These are phyloP conservation scores for Brassica carinata DNA, from an alignment of 345 rosid genomes.

Conservation along the genomic window DNA sequence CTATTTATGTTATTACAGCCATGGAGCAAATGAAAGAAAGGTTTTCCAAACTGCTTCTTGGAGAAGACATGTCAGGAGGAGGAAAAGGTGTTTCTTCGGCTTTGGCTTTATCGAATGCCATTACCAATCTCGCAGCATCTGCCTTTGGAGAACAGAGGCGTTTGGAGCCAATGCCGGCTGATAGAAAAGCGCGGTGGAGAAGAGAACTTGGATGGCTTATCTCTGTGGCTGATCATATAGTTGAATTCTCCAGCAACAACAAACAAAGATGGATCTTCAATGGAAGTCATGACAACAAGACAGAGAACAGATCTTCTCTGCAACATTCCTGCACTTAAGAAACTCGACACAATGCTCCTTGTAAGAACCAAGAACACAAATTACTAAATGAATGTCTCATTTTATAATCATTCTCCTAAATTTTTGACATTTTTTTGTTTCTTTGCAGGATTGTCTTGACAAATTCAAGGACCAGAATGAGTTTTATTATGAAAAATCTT, in stretches of 20 bases:
- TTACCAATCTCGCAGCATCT: slow-evolving; percentile 55
- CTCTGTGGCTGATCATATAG: slow-evolving; percentile 68
- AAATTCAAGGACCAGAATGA: slow-evolving; percentile 69
- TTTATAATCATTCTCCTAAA: neutral
- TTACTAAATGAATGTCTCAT: slow-evolving; percentile 11
- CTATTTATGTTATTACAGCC: slow-evolving; percentile 42
- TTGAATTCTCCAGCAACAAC: slow-evolving; percentile 73
- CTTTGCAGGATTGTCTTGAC: slow-evolving; percentile 70
- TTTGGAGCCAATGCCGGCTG: slow-evolving; percentile 66
- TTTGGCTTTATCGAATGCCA: slow-evolving; percentile 64
- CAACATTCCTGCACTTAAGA: slow-evolving; percentile 92
- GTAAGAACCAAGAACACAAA: slow-evolving; percentile 51
- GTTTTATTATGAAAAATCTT: too few relatives aligned
- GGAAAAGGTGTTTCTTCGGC: slow-evolving; percentile 89
- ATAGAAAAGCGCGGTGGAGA: slow-evolving; percentile 62
- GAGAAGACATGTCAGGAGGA: slow-evolving; percentile 85
- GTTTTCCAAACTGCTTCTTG: slow-evolving; percentile 63
- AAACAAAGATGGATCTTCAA: slow-evolving; percentile 53
- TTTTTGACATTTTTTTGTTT: neutral
- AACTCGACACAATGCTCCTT: slow-evolving; percentile 86
- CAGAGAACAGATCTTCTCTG: slow-evolving; percentile 85
- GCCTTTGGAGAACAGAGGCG: slow-evolving; percentile 54
- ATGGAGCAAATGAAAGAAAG: slow-evolving; percentile 68
- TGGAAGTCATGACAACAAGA: slow-evolving; percentile 83
- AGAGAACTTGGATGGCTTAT: slow-evolving; percentile 72